These are phyloP conservation scores for Aureoboletus auriporus DNA, from an alignment of 768 basidiomycete genomes.

Conservation along the genomic window DNA sequence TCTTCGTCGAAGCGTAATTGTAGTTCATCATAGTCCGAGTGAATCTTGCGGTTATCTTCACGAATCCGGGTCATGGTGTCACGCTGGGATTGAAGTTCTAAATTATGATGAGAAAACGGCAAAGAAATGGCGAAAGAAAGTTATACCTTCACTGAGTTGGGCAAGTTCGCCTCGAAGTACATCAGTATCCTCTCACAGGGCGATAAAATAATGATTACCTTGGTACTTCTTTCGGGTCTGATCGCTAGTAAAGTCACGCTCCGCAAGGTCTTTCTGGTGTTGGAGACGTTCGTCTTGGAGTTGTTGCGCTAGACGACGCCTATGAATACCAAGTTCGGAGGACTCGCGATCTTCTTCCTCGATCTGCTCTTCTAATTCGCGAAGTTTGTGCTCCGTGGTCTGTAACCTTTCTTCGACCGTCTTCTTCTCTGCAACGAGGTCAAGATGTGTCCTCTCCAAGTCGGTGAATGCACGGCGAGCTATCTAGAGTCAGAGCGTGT, in stretches of 20 bases:
- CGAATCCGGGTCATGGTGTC: slow-evolving; percentile 72
- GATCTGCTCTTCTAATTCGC: slow-evolving; percentile 57
- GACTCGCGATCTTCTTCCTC: slow-evolving; percentile 67
- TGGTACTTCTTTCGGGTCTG: slow-evolving; percentile 88
- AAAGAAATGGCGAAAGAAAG: background rate
- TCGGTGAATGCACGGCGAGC: slow-evolving; percentile 61
- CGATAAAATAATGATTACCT: slow-evolving; percentile 37
- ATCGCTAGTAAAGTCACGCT: slow-evolving; percentile 72
- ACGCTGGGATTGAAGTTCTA: slow-evolving; percentile 75
- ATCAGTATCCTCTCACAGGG: slow-evolving; percentile 6
- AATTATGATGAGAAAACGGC: slow-evolving; percentile 4
- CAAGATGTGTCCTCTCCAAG: slow-evolving; percentile 53
- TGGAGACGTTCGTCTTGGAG: slow-evolving; percentile 76
- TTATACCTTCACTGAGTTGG: slow-evolving; percentile 71
- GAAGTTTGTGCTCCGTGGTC: slow-evolving; percentile 47
- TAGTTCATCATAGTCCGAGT: slow-evolving; percentile 72
- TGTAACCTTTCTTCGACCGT: slow-evolving; percentile 46
- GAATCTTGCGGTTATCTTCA: slow-evolving; percentile 75
- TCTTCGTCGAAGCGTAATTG: slow-evolving; percentile 76
- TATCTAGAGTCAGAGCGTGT: slow-evolving; percentile 25
- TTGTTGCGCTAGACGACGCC: slow-evolving; percentile 67
- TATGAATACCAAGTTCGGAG: slow-evolving; percentile 59
- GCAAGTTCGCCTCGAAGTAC: slow-evolving; percentile 60
- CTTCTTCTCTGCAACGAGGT: slow-evolving; percentile 49
- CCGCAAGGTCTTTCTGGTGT: slow-evolving; percentile 75